A percentile compares a stretch with the other conserved stretches of the same genome.
Evolutionary conservation across 495 filamentous ascomycete genomes (phyloP).

Genomic region (Neurospora sp.): DNA sequence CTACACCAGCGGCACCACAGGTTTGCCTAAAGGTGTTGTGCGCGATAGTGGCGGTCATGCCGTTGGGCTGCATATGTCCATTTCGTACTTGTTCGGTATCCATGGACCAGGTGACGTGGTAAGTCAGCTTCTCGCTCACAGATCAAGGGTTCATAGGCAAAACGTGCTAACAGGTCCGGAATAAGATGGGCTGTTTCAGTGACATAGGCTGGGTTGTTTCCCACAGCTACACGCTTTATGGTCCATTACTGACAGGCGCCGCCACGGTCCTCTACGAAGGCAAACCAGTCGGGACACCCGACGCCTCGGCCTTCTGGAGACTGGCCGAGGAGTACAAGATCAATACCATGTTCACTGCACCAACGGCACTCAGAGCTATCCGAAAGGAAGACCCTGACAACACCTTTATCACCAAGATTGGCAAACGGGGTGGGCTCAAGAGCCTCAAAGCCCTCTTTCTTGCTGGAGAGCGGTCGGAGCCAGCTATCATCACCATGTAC

Average conservation of each 20-base stretch:
- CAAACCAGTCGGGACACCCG: conserved; percentile 82
- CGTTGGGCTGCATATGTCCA: conserved; percentile 71
- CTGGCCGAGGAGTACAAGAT: conserved; percentile 77
- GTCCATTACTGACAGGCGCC: conserved; percentile 63
- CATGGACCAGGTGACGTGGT: conserved; percentile 67
- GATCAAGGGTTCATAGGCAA: neutral
- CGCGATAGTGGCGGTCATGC: conserved; percentile 79
- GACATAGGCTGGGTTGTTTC: conserved; percentile 83
- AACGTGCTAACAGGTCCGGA: neutral
- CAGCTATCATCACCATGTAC: conserved; percentile 71
- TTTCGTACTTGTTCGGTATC: conserved; percentile 69
- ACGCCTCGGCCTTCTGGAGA: conserved; percentile 81
- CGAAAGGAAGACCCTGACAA: conserved; percentile 75
- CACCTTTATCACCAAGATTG: conserved; percentile 48
- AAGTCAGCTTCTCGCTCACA: conserved; percentile 8
- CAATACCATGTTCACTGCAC: conserved; percentile 75
- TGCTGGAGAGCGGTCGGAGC: conserved; percentile 83
- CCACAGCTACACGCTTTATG: conserved; percentile 80
- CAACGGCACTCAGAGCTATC: conserved; percentile 78
- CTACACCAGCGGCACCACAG: conserved; percentile 78
- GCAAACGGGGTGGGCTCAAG: conserved; percentile 53
- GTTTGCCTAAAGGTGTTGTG: conserved; percentile 79
- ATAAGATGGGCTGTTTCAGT: conserved; percentile 29
- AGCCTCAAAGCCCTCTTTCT: conserved; percentile 68
- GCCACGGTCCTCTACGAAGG: conserved; percentile 86